These are phyloP conservation scores for Artemisia argyi DNA, from an alignment of 129 eudicot species.

Conservation along the genomic window DNA sequence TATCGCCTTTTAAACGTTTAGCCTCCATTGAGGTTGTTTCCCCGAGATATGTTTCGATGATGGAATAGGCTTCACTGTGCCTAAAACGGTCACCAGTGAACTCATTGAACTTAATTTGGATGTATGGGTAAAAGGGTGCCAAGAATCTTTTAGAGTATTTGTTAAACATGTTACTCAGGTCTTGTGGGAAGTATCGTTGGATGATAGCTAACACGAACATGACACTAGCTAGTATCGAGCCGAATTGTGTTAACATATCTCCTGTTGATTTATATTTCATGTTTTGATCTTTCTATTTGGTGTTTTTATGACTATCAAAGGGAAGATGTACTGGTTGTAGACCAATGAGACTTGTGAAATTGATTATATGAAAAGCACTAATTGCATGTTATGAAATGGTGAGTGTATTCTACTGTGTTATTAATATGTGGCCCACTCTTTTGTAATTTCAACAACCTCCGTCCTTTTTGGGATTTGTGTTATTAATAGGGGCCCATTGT, in stretches of 20 bases:
- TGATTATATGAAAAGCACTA: not conserved
- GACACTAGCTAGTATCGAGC: not conserved
- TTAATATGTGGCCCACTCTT: too few relatives aligned
- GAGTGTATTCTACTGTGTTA: not conserved
- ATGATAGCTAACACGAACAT: constrained; percentile 18
- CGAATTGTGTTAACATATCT: not conserved
- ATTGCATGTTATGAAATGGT: not conserved
- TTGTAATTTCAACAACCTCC: too few relatives aligned
- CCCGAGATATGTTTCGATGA: constrained; percentile 43
- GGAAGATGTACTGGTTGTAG: not conserved
- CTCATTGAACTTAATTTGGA: constrained; percentile 44
- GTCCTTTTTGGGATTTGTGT: too few relatives aligned
- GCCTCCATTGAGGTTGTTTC: constrained; percentile 38
- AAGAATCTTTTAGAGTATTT: constrained; percentile 22
- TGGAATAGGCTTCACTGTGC: constrained; percentile 41
- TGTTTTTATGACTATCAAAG: not conserved
- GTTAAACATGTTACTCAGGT: constrained; percentile 7
- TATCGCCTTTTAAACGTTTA: constrained; percentile 35
- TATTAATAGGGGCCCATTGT: too few relatives aligned
- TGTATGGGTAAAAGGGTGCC: constrained; percentile 37
- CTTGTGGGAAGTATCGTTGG: constrained; percentile 34
- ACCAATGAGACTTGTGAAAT: not conserved
- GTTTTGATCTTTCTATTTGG: not conserved
- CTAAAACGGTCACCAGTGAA: constrained; percentile 33
- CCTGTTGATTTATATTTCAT: not conserved